Evolutionary conservation across 1,284 basidiomycete species (phyloP).

Genomic region (Vanrija pseudolonga): DNA sequence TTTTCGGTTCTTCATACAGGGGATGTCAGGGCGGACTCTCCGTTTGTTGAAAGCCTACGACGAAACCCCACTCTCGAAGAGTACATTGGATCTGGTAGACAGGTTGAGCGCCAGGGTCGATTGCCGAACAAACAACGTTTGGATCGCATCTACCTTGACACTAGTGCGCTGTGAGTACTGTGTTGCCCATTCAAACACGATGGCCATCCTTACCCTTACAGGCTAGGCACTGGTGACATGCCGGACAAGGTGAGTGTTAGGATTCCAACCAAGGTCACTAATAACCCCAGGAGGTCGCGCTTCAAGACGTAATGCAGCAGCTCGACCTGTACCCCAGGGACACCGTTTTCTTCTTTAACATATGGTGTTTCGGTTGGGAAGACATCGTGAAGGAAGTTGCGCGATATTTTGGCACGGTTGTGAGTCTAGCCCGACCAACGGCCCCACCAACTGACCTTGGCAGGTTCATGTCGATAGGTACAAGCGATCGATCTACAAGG

Average conservation of each 20-base stretch:
- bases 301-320: constrained; percentile 62
- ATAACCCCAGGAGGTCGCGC: constrained; percentile 59
- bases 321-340: constrained; percentile 64
- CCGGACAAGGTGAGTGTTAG: constrained; percentile 62
- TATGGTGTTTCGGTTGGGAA: constrained; percentile 93
- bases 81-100: constrained; percentile 55
- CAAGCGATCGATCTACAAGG: constrained; percentile 66
- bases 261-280: background rate
- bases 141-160: constrained; percentile 83
- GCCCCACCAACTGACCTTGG: background rate
- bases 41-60: constrained; percentile 65
- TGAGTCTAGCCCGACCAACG: constrained; percentile 33
- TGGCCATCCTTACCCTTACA: constrained; percentile 12
- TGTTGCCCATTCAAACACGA: background rate
- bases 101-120: too few relatives aligned
- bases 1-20: constrained; percentile 84
- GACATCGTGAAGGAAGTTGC: constrained; percentile 73
- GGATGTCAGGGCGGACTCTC: constrained; percentile 80
- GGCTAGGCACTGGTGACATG: constrained; percentile 59
- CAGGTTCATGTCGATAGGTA: constrained; percentile 87
- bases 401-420: constrained; percentile 60
- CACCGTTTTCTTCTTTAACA: constrained; percentile 79
- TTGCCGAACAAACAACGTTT: constrained; percentile 42
- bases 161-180: constrained; percentile 48
- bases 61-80: constrained; percentile 67